Conservation (phyloP, 2,329 filamentous ascomycete species). For the Fonsecaea multimorphosa region DNA sequence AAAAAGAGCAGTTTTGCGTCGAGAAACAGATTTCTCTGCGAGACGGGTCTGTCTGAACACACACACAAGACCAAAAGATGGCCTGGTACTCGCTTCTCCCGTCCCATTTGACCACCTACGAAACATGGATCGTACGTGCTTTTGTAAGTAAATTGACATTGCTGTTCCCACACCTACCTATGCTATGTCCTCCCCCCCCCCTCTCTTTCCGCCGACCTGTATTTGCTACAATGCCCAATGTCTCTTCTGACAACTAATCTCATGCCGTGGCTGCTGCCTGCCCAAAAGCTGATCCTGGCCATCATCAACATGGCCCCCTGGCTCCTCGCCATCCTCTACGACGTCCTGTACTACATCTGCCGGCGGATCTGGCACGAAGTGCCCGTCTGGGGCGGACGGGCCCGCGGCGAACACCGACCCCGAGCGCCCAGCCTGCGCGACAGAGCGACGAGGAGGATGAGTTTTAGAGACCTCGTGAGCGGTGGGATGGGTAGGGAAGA, state of each 20-base stretch:
- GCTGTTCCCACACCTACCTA: constrained; percentile 12
- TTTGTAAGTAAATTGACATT: constrained; percentile 64
- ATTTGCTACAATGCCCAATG: background rate
- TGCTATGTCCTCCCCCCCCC: background rate
- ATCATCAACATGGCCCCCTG: constrained; percentile 68
- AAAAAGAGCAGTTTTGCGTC: too few species aligned
- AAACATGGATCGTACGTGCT: constrained; percentile 66
- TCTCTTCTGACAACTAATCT: background rate
- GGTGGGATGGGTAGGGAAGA: constrained; percentile 1
- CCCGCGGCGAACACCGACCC: constrained; percentile 64
- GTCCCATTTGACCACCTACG: constrained; percentile 61
- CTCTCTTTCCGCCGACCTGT: background rate
- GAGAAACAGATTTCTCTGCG: too few species aligned
- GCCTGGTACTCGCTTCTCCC: constrained; percentile 70
- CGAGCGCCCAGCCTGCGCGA: constrained; percentile 67
- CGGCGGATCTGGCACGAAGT: constrained; percentile 65
- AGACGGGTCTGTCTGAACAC: too few species aligned
- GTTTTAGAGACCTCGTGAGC: constrained; percentile 31
- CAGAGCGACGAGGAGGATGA: constrained; percentile 25
- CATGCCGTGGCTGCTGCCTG: too few species aligned
- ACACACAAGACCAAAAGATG: constrained; percentile 58
- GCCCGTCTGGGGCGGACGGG: constrained; percentile 65
- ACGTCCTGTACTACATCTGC: constrained; percentile 66
- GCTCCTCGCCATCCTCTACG: constrained; percentile 67
- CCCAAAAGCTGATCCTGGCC: constrained; percentile 64